phyloP scores from a whole-genome alignment of 768 basidiomycete genomes.

The Lentinula sp. region DNA sequence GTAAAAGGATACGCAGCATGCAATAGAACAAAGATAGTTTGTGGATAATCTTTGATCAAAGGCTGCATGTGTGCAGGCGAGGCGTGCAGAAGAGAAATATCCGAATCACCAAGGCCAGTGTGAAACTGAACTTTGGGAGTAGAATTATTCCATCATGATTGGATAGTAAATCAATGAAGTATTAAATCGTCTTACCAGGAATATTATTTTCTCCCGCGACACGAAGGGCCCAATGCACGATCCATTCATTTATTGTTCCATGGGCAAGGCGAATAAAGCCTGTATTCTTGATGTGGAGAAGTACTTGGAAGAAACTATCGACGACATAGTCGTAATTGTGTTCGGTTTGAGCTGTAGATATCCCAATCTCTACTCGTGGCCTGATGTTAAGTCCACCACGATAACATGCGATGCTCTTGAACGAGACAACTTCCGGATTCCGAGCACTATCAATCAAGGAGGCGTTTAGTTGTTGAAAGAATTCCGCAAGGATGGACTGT shows the following conservation, averaged over 20 bases:
- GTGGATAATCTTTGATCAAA: conserved; percentile 56
- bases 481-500: not conserved
- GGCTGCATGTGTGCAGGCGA: conserved; percentile 67
- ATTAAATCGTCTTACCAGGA: conserved; percentile 42
- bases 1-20: conserved; percentile 78
- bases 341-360: conserved; percentile 17
- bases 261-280: conserved; percentile 46
- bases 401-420: conserved; percentile 77
- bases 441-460: conserved; percentile 36
- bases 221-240: conserved; percentile 50
- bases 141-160: not conserved
- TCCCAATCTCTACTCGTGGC: conserved; percentile 14
- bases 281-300: conserved; percentile 26
- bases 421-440: conserved; percentile 50
- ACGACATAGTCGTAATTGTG: not conserved
- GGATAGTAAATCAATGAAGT: not conserved
- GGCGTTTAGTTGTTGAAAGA: conserved; percentile 6
- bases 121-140: conserved; percentile 68
- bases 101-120: conserved; percentile 74
- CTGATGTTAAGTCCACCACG: conserved; percentile 64
- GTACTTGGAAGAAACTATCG: conserved; percentile 22
- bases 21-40: conserved; percentile 59
- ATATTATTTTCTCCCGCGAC: conserved; percentile 48
- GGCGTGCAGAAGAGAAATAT: conserved; percentile 50
- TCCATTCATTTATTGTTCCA: conserved; percentile 61